A percentile compares a stretch with the other conserved stretches of the same genome.
These are phyloP conservation scores for Colletotrichum sp. DNA, from an alignment of 2,329 filamentous ascomycete species.

Conservation along the genomic window DNA sequence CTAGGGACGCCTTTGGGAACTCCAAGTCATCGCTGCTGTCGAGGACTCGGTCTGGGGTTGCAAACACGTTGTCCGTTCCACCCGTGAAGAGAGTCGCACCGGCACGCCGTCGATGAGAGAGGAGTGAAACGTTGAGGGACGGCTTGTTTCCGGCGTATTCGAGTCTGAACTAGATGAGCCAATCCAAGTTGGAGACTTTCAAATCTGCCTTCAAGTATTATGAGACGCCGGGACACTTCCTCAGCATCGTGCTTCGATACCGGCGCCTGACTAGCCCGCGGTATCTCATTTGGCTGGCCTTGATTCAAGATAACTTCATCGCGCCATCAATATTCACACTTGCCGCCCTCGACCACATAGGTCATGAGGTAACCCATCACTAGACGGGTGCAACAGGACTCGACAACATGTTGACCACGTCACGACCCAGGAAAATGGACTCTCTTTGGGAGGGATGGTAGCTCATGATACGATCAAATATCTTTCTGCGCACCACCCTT, in stretches of 20 bases:
- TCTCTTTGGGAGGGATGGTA: neutral
- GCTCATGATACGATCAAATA: neutral
- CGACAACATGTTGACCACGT: slow-evolving; percentile 2
- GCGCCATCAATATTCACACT: neutral
- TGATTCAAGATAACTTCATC: neutral
- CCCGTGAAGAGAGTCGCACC: slow-evolving; percentile 4
- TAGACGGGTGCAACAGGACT: slow-evolving; percentile 16
- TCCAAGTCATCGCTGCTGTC: neutral
- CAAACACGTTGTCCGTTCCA: slow-evolving; percentile 14
- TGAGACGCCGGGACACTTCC: neutral
- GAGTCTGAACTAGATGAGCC: neutral
- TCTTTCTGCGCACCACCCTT: neutral
- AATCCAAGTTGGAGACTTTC: neutral
- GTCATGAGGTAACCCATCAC: neutral
- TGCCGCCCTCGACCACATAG: neutral
- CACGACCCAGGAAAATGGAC: neutral
- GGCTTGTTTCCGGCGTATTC: neutral
- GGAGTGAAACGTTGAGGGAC: neutral
- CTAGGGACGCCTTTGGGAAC: neutral
- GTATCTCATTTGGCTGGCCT: neutral
- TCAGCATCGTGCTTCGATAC: neutral
- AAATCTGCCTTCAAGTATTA: neutral
- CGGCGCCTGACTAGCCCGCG: neutral
- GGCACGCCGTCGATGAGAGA: neutral
- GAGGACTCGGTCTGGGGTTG: neutral